Conservation (phyloP, 208 protist species). For the Borovskyia barvae region DNA sequence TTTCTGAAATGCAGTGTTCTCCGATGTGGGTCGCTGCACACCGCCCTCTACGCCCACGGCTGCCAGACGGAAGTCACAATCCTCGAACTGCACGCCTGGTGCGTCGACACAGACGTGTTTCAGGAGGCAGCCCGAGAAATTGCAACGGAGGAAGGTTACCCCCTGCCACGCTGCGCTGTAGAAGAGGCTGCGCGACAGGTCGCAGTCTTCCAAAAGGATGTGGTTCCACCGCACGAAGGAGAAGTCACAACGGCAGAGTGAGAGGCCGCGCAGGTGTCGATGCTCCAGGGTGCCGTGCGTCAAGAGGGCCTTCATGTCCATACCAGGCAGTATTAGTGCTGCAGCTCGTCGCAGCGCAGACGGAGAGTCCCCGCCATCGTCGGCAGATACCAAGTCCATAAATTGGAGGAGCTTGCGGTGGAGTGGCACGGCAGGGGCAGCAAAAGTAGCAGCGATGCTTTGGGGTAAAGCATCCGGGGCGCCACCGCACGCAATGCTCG, state of each 20-base stretch:
- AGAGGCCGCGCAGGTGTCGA: constrained; percentile 31
- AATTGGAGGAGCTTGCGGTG: constrained; percentile 19
- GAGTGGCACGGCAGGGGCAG: constrained; percentile 8
- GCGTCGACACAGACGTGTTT: constrained; percentile 33
- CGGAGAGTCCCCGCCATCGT: constrained; percentile 8
- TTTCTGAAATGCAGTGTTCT: background rate
- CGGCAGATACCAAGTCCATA: constrained; percentile 5
- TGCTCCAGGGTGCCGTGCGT: constrained; percentile 23
- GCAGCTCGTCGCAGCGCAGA: too few species aligned
- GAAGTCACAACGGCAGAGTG: constrained; percentile 53
- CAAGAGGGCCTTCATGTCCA: constrained; percentile 69
- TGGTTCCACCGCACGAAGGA: constrained; percentile 44
- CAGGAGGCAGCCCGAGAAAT: constrained; percentile 52
- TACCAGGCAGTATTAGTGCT: constrained; percentile 49
- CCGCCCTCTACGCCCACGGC: constrained; percentile 29
- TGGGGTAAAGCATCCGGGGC: too few species aligned
- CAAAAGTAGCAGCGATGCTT: background rate
- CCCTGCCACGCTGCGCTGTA: constrained; percentile 36
- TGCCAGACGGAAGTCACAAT: constrained; percentile 59
- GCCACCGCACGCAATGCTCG: too few species aligned
- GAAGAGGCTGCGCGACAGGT: constrained; percentile 59
- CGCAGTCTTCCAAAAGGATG: constrained; percentile 38
- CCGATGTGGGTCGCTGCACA: background rate
- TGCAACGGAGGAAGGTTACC: constrained; percentile 50
- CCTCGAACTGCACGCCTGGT: constrained; percentile 33